phyloP scores from a whole-genome alignment of 768 basidiomycete species.

The Termitomyces eurrhizus region DNA sequence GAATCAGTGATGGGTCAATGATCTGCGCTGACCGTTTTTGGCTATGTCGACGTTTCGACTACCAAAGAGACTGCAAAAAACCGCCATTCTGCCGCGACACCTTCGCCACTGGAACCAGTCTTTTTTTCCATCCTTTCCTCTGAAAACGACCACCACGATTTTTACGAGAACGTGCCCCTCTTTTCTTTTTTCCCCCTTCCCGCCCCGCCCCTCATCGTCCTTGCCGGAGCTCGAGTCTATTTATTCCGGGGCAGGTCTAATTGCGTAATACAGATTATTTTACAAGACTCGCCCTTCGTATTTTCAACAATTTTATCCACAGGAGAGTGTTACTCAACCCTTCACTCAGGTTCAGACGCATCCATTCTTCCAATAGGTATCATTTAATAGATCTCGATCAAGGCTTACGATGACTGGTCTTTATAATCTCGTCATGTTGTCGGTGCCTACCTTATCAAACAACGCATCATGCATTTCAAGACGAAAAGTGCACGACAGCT shows the following conservation, averaged over 20 bases:
- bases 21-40: constrained; percentile 2
- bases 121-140: no score
- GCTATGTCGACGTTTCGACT: background rate
- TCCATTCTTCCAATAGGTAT: no score
- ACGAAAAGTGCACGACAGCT: no score
- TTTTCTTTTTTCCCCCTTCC: background rate
- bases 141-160: background rate
- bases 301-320: background rate
- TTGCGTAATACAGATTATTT: background rate
- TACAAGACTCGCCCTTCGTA: background rate
- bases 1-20: background rate
- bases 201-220: background rate
- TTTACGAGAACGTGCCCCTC: background rate
- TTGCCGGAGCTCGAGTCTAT: background rate
- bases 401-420: no score
- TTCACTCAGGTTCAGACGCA: no score
- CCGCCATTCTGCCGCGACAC: background rate
- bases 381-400: no score
- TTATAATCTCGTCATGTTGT: no score
- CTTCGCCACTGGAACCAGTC: background rate
- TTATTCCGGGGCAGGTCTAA: background rate
- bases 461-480: no score
- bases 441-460: no score
- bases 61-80: background rate
- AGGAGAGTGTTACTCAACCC: background rate